Evolutionary conservation across 768 basidiomycete species (phyloP).

Genomic region (Pleurotus djamor): DNA sequence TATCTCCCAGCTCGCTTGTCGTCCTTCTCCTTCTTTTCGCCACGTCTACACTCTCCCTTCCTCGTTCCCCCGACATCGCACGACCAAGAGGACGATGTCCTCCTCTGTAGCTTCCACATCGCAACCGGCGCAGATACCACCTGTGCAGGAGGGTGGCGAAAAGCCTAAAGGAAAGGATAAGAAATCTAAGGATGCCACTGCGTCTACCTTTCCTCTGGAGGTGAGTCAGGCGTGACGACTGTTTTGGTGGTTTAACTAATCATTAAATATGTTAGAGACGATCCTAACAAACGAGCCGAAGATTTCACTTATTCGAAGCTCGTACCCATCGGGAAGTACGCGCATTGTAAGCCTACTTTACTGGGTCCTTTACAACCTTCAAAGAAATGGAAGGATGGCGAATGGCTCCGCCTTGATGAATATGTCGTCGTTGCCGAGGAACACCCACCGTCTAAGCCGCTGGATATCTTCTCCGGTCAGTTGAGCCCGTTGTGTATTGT

Average conservation of each 20-base stretch:
- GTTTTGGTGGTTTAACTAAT: conserved; percentile 9
- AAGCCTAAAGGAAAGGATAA: conserved; percentile 37
- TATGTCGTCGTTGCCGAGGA: conserved; percentile 44
- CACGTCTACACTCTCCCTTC: conserved; percentile 20
- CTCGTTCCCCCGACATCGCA: conserved; percentile 19
- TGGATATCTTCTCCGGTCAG: conserved; percentile 54
- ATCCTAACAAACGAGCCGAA: conserved; percentile 74
- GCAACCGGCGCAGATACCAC: too few species aligned
- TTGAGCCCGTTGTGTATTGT: neutral
- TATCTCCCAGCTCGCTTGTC: conserved; percentile 27
- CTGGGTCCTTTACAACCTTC: conserved; percentile 84
- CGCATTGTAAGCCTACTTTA: conserved; percentile 81
- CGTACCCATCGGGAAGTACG: conserved; percentile 72
- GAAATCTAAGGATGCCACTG: conserved; percentile 38
- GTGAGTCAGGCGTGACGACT: conserved; percentile 30
- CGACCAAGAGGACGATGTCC: conserved; percentile 38
- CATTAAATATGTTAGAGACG: conserved; percentile 40
- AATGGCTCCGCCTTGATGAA: conserved; percentile 67
- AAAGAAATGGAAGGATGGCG: conserved; percentile 63
- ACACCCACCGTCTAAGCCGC: conserved; percentile 32
- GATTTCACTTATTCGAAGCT: conserved; percentile 78
- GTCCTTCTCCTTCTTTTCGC: conserved; percentile 24
- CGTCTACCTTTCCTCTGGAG: conserved; percentile 60
- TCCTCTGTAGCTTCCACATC: conserved; percentile 55
- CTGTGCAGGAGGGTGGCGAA: too few species aligned